These are phyloP conservation scores for Colletotrichum lupini DNA, from an alignment of 2,329 filamentous ascomycete genomes.

Conservation along the genomic window DNA sequence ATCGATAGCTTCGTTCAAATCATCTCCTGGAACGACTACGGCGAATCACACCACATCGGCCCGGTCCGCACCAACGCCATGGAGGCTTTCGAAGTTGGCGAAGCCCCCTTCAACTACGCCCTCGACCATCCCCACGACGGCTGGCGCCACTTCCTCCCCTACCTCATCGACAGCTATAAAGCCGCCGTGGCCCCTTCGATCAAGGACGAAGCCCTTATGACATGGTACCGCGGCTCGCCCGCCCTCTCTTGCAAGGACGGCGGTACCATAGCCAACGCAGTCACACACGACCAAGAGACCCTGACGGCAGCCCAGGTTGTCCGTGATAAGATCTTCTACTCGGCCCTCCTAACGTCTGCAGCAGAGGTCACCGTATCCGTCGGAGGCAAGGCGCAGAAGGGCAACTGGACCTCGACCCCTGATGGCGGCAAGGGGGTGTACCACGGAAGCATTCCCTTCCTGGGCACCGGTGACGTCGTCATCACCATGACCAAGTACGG, in stretches of 20 bases:
- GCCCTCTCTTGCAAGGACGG: conserved; percentile 41
- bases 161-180: conserved; percentile 62
- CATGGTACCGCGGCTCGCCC: conserved; percentile 48
- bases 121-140: conserved; percentile 59
- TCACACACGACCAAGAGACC: conserved; percentile 39
- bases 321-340: conserved; percentile 40
- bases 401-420: conserved; percentile 26
- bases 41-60: conserved; percentile 66
- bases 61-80: conserved; percentile 51
- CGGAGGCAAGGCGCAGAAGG: conserved; percentile 37
- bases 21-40: conserved; percentile 65
- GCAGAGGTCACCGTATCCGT: conserved; percentile 42
- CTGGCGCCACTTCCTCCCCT: conserved; percentile 61
- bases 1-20: conserved; percentile 58
- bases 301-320: conserved; percentile 37
- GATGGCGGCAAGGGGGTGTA: conserved; percentile 42
- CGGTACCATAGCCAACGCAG: conserved; percentile 45
- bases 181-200: conserved; percentile 45
- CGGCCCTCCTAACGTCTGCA: conserved; percentile 39
- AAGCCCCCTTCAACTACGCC: conserved; percentile 60
- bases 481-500: conserved; percentile 45
- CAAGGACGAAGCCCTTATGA: conserved; percentile 42
- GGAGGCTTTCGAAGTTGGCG: conserved; percentile 39
- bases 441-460: conserved; percentile 42
- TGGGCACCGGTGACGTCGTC: conserved; percentile 43